Conservation (phyloP, 305 asterid species). For the Ajuga reptans region DNA sequence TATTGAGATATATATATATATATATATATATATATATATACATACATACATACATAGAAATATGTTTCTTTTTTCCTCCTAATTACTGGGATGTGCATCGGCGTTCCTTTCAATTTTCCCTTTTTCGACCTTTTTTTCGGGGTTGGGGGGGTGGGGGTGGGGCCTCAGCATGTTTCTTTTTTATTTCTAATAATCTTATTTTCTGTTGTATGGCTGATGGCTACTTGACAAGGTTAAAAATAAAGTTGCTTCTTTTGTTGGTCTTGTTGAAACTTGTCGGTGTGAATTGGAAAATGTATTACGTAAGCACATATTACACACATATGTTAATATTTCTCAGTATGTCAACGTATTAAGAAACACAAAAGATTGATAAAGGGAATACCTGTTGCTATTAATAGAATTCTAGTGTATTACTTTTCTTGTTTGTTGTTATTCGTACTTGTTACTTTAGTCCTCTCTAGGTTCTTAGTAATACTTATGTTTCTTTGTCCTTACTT, state of each 20-base stretch:
- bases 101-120: not conserved
- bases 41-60: not conserved
- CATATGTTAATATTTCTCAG: too few species aligned
- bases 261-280: too few species aligned
- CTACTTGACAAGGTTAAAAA: not conserved
- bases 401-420: not conserved
- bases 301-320: too few species aligned
- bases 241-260: not conserved
- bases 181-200: conserved; percentile 3
- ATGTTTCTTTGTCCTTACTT: not conserved
- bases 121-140: not conserved
- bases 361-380: not conserved
- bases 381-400: not conserved
- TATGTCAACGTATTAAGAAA: too few species aligned
- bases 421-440: not conserved
- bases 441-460: not conserved
- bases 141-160: not conserved
- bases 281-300: not conserved
- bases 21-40: too few species aligned
- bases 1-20: not conserved
- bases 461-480: not conserved
- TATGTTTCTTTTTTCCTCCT: not conserved
- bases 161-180: not conserved
- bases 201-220: not conserved
- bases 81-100: not conserved